A percentile compares a stretch with the other conserved stretches of the same genome.
phyloP scores from a whole-genome alignment of 2,329 filamentous ascomycete species.

The Ophidiomyces ophidiicola region DNA sequence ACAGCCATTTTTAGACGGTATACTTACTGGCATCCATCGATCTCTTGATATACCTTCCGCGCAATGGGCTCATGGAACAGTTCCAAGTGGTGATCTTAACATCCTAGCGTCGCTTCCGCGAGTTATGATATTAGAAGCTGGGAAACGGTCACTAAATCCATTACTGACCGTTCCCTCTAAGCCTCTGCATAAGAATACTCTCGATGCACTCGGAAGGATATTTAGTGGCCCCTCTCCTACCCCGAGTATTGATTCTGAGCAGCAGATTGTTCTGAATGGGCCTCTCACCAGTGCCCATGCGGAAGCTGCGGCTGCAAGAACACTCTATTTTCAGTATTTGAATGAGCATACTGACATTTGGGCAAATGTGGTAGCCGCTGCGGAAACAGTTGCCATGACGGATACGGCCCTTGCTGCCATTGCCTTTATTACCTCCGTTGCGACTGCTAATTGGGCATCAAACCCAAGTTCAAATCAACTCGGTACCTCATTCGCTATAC shows the following conservation, averaged over 20 bases:
- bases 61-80: slow-evolving; percentile 42
- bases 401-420: slow-evolving; percentile 46
- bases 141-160: slow-evolving; percentile 30
- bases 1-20: slow-evolving; percentile 31
- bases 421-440: slow-evolving; percentile 40
- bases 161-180: slow-evolving; percentile 41
- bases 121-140: slow-evolving; percentile 38
- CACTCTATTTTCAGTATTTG: slow-evolving; percentile 44
- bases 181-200: slow-evolving; percentile 41
- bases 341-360: slow-evolving; percentile 42
- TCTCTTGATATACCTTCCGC: slow-evolving; percentile 35
- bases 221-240: slow-evolving; percentile 44
- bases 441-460: slow-evolving; percentile 44
- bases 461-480: slow-evolving; percentile 20
- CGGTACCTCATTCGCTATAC: slow-evolving; percentile 25
- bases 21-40: slow-evolving; percentile 38
- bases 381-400: slow-evolving; percentile 46
- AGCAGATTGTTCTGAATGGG: slow-evolving; percentile 21
- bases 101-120: slow-evolving; percentile 48
- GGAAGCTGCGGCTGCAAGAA: slow-evolving; percentile 43
- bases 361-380: slow-evolving; percentile 39
- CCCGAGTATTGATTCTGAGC: slow-evolving; percentile 21
- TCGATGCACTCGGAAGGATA: slow-evolving; percentile 44
- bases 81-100: slow-evolving; percentile 44
- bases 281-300: slow-evolving; percentile 30